These are phyloP conservation scores for Monosporascus sp. DNA, from an alignment of 2,329 filamentous ascomycete species.

Conservation along the genomic window DNA sequence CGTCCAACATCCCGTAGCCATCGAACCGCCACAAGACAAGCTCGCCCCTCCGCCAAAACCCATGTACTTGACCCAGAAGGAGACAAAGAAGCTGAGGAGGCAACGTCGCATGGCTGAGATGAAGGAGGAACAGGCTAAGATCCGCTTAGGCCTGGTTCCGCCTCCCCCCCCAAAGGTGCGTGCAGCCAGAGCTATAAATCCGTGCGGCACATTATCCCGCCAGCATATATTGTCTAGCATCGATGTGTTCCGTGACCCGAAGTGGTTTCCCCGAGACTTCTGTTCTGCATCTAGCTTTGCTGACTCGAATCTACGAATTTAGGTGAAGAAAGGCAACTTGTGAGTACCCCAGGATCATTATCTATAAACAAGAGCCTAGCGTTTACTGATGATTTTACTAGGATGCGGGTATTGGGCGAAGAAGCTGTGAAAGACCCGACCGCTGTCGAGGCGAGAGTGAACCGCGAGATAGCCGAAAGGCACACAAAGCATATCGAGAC, in stretches of 20 bases:
- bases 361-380: too few species aligned
- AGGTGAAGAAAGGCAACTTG: slow-evolving; percentile 89
- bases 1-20: slow-evolving; percentile 85
- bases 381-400: not conserved
- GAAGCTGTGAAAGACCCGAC: slow-evolving; percentile 92
- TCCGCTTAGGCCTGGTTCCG: slow-evolving; percentile 81
- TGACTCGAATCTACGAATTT: too few species aligned
- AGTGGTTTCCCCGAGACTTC: too few species aligned
- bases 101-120: slow-evolving; percentile 88
- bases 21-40: slow-evolving; percentile 89
- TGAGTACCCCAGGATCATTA: too few species aligned
- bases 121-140: slow-evolving; percentile 96
- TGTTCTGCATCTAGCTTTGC: too few species aligned
- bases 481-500: slow-evolving; percentile 68
- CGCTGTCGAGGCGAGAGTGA: slow-evolving; percentile 90
- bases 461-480: slow-evolving; percentile 85
- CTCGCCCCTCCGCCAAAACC: slow-evolving; percentile 74
- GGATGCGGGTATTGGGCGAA: slow-evolving; percentile 90
- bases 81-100: slow-evolving; percentile 84
- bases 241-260: too few species aligned
- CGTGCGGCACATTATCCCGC: too few species aligned
- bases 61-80: slow-evolving; percentile 86
- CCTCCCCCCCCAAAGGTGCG: slow-evolving; percentile 75
- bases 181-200: too few species aligned
- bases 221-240: too few species aligned